phyloP scores from a whole-genome alignment of 805 yeast species.

The Metschnikowia bowlesiae region DNA sequence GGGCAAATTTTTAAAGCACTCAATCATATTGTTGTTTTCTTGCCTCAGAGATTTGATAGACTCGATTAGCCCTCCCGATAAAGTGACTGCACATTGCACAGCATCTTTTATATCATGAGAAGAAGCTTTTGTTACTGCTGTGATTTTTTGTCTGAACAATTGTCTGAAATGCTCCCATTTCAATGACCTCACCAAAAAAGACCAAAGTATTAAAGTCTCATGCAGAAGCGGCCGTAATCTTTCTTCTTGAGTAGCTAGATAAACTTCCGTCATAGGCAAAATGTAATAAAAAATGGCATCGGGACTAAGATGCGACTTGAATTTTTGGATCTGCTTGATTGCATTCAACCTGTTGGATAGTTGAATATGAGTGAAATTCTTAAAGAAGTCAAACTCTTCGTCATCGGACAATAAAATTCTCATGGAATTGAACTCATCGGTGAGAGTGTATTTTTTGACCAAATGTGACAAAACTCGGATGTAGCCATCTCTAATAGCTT shows the following conservation, averaged over 20 bases:
- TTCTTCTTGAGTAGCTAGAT: constrained; percentile 56
- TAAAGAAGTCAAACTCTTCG: constrained; percentile 78
- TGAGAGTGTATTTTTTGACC: constrained; percentile 44
- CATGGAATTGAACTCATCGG: constrained; percentile 61
- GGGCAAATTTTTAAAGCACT: constrained; percentile 25
- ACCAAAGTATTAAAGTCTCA: constrained; percentile 63
- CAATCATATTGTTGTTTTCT: constrained; percentile 7
- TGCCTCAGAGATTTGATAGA: constrained; percentile 23
- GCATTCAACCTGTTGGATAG: constrained; percentile 83
- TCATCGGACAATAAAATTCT: constrained; percentile 57
- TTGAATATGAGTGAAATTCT: constrained; percentile 78
- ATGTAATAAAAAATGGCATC: constrained; percentile 71
- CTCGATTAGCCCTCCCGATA: constrained; percentile 47
- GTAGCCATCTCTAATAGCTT: constrained; percentile 67
- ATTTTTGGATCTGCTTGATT: constrained; percentile 47
- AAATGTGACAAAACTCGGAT: constrained; percentile 61
- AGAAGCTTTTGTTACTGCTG: constrained; percentile 35
- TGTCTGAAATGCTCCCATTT: constrained; percentile 82
- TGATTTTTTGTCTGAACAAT: constrained; percentile 61
- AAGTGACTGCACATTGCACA: constrained; percentile 53
- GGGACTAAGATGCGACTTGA: constrained; percentile 45
- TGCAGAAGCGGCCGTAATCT: constrained; percentile 57
- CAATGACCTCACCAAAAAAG: constrained; percentile 51
- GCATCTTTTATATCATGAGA: constrained; percentile 49
- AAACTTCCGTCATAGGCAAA: constrained; percentile 81